These are phyloP conservation scores for Triadica sebifera DNA, from an alignment of 345 rosid species.

Conservation along the genomic window DNA sequence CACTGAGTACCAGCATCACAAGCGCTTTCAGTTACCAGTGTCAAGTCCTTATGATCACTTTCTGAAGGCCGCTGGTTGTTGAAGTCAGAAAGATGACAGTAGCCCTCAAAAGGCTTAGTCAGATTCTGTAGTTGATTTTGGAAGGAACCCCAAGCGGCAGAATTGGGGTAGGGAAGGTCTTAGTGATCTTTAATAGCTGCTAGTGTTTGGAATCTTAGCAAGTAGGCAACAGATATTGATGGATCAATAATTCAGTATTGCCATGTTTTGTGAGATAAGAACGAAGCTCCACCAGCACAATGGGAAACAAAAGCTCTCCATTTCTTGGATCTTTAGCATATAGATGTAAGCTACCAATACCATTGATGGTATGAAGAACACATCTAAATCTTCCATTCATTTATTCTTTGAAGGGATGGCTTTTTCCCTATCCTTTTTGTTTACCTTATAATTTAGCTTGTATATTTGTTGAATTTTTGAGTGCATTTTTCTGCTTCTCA, in stretches of 20 bases:
- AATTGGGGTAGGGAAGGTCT: background rate
- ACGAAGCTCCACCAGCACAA: background rate
- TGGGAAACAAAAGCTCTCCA: background rate
- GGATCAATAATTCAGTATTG: background rate
- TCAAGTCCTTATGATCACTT: constrained; percentile 63
- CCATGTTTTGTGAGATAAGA: background rate
- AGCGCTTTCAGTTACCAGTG: constrained; percentile 49
- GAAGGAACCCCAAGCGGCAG: background rate
- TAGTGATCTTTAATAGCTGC: background rate
- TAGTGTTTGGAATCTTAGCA: background rate
- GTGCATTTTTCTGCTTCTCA: background rate
- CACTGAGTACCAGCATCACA: constrained; percentile 46
- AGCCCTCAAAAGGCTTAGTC: background rate
- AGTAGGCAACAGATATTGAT: background rate
- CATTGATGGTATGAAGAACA: background rate
- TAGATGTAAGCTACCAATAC: background rate
- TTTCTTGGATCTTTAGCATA: background rate
- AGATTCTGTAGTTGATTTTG: background rate
- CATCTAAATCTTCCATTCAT: background rate
- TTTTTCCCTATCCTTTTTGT: background rate
- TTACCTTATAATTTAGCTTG: background rate
- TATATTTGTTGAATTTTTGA: background rate
- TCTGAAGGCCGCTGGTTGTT: constrained; percentile 61
- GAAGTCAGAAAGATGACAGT: background rate
- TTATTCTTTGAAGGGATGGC: background rate